Evolutionary conservation across 352 stramenopile genomes (phyloP).

Genomic region (Pythium dissotocum): DNA sequence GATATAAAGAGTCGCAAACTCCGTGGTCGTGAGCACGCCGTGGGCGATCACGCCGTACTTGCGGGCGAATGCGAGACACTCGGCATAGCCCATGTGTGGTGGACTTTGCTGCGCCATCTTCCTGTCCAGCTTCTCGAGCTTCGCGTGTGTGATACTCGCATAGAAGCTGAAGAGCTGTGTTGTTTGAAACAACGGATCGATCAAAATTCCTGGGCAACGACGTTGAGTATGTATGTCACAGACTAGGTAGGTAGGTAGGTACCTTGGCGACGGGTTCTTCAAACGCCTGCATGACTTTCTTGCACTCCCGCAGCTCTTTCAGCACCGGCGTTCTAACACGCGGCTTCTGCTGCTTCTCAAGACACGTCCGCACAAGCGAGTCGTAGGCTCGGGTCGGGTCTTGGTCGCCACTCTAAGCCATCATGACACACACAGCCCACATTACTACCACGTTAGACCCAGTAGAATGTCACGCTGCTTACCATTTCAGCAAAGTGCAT

Average conservation of each 20-base stretch:
- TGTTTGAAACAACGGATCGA: too few relatives aligned
- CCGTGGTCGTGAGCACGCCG: constrained; percentile 72
- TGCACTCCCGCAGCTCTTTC: constrained; percentile 70
- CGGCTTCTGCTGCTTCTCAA: constrained; percentile 71
- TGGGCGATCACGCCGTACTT: constrained; percentile 80
- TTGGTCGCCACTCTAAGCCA: constrained; percentile 48
- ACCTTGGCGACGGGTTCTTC: constrained; percentile 65
- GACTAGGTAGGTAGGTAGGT: too few relatives aligned
- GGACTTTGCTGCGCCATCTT: constrained; percentile 51
- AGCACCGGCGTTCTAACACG: constrained; percentile 42
- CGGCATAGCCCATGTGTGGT: constrained; percentile 63
- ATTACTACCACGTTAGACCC: background rate
- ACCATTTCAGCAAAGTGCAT: constrained; percentile 75
- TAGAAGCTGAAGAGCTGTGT: constrained; percentile 62
- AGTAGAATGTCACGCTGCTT: background rate
- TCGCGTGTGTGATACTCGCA: constrained; percentile 44
- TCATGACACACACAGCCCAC: background rate
- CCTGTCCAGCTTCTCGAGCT: constrained; percentile 66
- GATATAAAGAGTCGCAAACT: constrained; percentile 76
- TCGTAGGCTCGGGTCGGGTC: constrained; percentile 57
- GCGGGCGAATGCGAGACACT: constrained; percentile 65
- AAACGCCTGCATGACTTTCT: constrained; percentile 53
- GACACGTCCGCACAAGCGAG: constrained; percentile 58
- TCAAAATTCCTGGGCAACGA: too few relatives aligned
- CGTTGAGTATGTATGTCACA: too few relatives aligned